A percentile compares a stretch with the other conserved stretches of the same genome.
Evolutionary conservation across 2,329 filamentous ascomycete genomes (phyloP).

Genomic region (Claviceps humidiphila): DNA sequence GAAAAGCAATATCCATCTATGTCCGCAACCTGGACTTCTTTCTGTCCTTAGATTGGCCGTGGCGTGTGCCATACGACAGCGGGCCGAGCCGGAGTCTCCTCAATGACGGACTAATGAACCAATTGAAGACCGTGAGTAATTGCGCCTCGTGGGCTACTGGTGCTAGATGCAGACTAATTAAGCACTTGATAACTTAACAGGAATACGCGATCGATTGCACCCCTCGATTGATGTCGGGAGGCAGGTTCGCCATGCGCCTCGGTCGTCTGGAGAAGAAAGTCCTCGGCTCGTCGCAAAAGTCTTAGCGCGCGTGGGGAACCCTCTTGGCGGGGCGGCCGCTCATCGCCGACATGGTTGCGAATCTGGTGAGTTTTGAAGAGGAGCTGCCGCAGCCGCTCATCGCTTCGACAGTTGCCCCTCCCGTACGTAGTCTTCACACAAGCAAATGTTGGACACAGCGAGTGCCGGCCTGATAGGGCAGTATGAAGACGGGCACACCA

Average conservation of each 20-base stretch:
- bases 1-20: background rate
- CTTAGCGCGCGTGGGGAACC: background rate
- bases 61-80: background rate
- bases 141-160: background rate
- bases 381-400: background rate
- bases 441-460: too few species aligned
- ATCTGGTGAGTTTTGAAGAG: too few species aligned
- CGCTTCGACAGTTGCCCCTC: background rate
- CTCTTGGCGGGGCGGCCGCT: background rate
- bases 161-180: too few species aligned
- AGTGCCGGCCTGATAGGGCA: too few species aligned
- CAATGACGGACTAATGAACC: background rate
- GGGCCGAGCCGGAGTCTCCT: background rate
- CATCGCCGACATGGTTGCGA: too few species aligned
- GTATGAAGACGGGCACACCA: too few species aligned
- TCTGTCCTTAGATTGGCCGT: background rate
- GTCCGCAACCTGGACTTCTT: background rate
- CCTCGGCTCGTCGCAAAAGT: background rate
- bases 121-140: background rate
- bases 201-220: background rate
- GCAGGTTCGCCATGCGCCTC: background rate
- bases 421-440: too few species aligned
- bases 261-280: background rate
- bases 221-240: background rate
- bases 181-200: too few species aligned